These are phyloP conservation scores for Lepiota venenata DNA, from an alignment of 768 basidiomycete species.

Conservation along the genomic window DNA sequence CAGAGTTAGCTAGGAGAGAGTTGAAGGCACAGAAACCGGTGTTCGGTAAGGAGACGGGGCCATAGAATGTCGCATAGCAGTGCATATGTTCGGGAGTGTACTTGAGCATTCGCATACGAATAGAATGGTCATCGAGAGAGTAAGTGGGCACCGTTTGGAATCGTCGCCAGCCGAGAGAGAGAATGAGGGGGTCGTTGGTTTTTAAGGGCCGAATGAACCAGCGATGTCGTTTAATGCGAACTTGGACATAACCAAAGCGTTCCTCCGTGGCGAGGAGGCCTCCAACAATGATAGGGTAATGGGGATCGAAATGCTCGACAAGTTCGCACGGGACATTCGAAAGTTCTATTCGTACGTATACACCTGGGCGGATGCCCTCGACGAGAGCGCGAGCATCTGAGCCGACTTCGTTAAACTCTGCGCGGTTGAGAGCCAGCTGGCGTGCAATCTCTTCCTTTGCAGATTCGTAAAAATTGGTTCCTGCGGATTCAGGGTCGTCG, in stretches of 20 bases:
- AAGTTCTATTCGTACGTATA: constrained; percentile 92
- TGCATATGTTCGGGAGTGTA: constrained; percentile 99
- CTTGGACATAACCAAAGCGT: constrained; percentile 90
- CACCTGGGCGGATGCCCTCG: constrained; percentile 88
- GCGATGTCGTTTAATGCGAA: constrained; percentile 93
- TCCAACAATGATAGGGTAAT: constrained; percentile 88
- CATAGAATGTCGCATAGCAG: constrained; percentile 97
- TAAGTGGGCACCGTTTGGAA: constrained; percentile 96
- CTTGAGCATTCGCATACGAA: constrained; percentile 99
- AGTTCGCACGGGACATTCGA: constrained; percentile 84
- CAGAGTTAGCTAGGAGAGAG: constrained; percentile 57
- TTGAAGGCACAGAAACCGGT: constrained; percentile 99
- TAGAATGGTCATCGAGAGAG: constrained; percentile 95
- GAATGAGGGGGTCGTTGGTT: constrained; percentile 94
- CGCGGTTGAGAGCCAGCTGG: constrained; percentile 77
- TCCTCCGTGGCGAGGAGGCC: constrained; percentile 89
- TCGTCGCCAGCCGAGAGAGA: constrained; percentile 96
- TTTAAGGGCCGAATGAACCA: constrained; percentile 92
- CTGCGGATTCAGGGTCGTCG: constrained; percentile 79
- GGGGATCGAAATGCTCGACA: constrained; percentile 89
- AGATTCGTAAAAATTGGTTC: constrained; percentile 86
- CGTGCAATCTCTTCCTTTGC: constrained; percentile 90
- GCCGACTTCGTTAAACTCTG: constrained; percentile 82
- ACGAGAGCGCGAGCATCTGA: constrained; percentile 75
- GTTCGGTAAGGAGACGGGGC: constrained; percentile 87